Conservation (phyloP, 2,329 filamentous ascomycete genomes). For the Pseudogymnoascus sp. region DNA sequence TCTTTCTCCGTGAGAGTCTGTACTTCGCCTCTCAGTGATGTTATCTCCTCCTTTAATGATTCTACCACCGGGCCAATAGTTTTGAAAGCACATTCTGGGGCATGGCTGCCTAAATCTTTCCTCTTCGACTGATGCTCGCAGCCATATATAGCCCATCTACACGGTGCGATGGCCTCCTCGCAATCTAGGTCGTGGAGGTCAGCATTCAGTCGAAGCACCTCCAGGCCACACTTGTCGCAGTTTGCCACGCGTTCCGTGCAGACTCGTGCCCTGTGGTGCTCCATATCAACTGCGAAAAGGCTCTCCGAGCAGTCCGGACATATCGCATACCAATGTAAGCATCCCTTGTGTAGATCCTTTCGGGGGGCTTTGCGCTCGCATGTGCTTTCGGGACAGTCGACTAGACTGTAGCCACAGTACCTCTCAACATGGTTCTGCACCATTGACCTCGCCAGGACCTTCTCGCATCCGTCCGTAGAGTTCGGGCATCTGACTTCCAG, state of each 20-base stretch:
- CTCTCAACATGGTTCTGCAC: conserved; percentile 49
- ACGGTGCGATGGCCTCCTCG: conserved; percentile 33
- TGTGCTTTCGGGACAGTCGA: conserved; percentile 46
- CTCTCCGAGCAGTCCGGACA: conserved; percentile 48
- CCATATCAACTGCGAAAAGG: conserved; percentile 40
- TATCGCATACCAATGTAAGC: conserved; percentile 44
- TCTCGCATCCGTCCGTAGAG: conserved; percentile 41
- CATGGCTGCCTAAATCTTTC: conserved; percentile 39
- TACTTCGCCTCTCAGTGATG: conserved; percentile 36
- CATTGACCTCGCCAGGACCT: conserved; percentile 44
- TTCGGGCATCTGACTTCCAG: conserved; percentile 54
- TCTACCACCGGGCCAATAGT: conserved; percentile 43
- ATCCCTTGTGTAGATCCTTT: conserved; percentile 44
- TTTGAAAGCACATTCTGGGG: conserved; percentile 44
- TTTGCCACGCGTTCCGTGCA: conserved; percentile 34
- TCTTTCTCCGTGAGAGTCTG: conserved; percentile 35
- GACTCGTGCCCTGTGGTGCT: conserved; percentile 39
- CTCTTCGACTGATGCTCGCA: conserved; percentile 38
- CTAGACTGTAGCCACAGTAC: conserved; percentile 49
- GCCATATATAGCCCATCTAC: conserved; percentile 43
- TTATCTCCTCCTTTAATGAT: conserved; percentile 39
- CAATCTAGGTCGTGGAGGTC: conserved; percentile 37
- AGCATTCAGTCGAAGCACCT: conserved; percentile 23
- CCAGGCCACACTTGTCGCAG: conserved; percentile 23
- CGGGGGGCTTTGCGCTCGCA: conserved; percentile 47